These are phyloP conservation scores for Schizosaccharomyces pombe DNA, from an alignment of 805 yeast species.

Conservation along the genomic window DNA sequence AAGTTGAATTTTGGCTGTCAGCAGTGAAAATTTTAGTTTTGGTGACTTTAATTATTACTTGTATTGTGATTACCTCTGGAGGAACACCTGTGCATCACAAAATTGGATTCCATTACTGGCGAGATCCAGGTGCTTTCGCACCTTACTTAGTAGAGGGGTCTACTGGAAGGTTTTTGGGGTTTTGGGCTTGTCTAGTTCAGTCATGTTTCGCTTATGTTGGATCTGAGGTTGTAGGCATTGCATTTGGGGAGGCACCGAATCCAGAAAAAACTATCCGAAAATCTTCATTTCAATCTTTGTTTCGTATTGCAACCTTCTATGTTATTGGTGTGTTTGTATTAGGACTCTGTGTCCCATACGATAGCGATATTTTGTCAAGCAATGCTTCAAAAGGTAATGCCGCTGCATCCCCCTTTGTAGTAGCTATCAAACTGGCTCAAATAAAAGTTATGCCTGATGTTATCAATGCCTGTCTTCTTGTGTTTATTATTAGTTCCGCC, in stretches of 20 bases:
- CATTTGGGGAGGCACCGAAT: conserved; percentile 53
- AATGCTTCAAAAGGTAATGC: conserved; percentile 30
- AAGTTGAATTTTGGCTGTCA: conserved; percentile 58
- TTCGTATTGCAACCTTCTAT: conserved; percentile 57
- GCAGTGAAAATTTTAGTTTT: conserved; percentile 52
- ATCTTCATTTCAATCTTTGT: conserved; percentile 60
- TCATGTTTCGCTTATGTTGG: conserved; percentile 31
- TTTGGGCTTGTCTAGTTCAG: conserved; percentile 39
- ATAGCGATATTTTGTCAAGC: conserved; percentile 25
- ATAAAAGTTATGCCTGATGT: conserved; percentile 49
- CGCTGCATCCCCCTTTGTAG: conserved; percentile 61
- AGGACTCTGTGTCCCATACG: conserved; percentile 51
- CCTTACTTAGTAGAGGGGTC: conserved; percentile 30
- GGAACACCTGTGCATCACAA: conserved; percentile 55
- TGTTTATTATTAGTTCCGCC: conserved; percentile 61
- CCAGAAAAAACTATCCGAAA: conserved; percentile 44
- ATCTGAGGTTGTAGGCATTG: conserved; percentile 47
- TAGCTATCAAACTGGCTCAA: conserved; percentile 46
- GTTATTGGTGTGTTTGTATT: conserved; percentile 30
- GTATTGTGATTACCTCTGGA: conserved; percentile 65
- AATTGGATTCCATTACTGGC: conserved; percentile 36
- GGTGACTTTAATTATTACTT: conserved; percentile 49
- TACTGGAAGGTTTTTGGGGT: conserved; percentile 48
- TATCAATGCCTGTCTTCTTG: conserved; percentile 51
- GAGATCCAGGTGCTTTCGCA: conserved; percentile 33